Conservation (phyloP, 495 filamentous ascomycete genomes). For the Astrothelium subdiscretum region DNA sequence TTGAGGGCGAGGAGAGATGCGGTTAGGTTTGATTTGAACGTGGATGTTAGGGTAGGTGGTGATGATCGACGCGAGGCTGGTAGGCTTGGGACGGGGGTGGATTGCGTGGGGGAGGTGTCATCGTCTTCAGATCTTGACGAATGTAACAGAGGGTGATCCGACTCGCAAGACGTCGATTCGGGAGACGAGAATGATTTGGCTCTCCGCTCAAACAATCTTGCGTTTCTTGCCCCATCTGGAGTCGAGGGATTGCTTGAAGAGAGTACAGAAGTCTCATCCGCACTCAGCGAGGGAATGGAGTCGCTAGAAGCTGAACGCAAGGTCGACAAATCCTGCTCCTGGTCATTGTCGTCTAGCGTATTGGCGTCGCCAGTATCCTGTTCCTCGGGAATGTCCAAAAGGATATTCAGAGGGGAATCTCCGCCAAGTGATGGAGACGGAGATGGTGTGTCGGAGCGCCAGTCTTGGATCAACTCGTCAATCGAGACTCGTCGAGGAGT, state of each 20-base stretch:
- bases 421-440: slow-evolving; percentile 8
- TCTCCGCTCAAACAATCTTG: slow-evolving; percentile 11
- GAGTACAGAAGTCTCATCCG: slow-evolving; percentile 18
- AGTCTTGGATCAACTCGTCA: slow-evolving; percentile 30
- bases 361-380: slow-evolving; percentile 18
- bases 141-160: slow-evolving; percentile 26
- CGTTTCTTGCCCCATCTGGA: slow-evolving; percentile 7
- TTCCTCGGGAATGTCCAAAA: slow-evolving; percentile 25
- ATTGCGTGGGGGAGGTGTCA: slow-evolving; percentile 22
- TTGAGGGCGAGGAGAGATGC: slow-evolving; percentile 80
- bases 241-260: slow-evolving; percentile 19
- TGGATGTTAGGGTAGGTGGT: slow-evolving; percentile 25
- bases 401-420: slow-evolving; percentile 27
- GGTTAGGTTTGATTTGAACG: slow-evolving; percentile 89
- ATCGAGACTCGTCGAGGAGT: slow-evolving; percentile 23
- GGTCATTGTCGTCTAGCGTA: slow-evolving; percentile 10
- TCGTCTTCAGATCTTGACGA: slow-evolving; percentile 4
- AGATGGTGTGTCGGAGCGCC: slow-evolving; percentile 25
- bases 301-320: slow-evolving; percentile 26
- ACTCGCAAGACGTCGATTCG: slow-evolving; percentile 20
- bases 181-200: slow-evolving; percentile 19
- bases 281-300: slow-evolving; percentile 26
- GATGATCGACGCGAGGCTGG: slow-evolving; percentile 3
- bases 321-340: slow-evolving; percentile 17
- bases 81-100: slow-evolving; percentile 4